Percentiles rank a stretch among this genome's conserved stretches.
Conservation (phyloP, 306 rosid species). For the Quercus wislizeni region DNA sequence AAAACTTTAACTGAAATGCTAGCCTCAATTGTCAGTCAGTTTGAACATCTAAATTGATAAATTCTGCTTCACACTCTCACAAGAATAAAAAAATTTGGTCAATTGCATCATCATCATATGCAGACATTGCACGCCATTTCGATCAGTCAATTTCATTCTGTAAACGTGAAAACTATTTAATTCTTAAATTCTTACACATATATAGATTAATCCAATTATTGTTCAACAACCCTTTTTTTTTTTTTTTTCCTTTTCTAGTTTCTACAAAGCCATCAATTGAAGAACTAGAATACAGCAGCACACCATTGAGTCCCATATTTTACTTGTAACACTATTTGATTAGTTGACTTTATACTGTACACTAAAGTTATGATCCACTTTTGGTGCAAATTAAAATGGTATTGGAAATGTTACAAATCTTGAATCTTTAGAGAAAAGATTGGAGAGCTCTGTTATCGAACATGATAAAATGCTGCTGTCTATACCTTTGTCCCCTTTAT, state of each 20-base stretch:
- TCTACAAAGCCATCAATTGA: neutral
- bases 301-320: neutral
- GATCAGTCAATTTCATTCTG: neutral
- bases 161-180: neutral
- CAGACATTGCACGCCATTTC: neutral
- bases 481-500: too few species aligned
- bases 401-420: neutral
- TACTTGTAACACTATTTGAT: neutral
- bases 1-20: slow-evolving; percentile 2
- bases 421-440: neutral
- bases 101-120: neutral
- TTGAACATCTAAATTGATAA: neutral
- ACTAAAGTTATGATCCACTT: neutral
- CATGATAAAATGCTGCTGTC: too few species aligned
- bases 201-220: too few species aligned
- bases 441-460: too few species aligned
- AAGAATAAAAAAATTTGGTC: neutral
- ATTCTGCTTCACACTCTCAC: neutral
- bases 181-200: too few species aligned
- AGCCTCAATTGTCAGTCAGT: neutral
- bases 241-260: neutral
- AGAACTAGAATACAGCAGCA: neutral
- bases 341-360: neutral
- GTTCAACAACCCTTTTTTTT: too few species aligned
- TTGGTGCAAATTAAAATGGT: neutral